Percentiles rank a stretch among this genome's conserved stretches.
Conservation (phyloP, 192 early-diverging fungal genomes). For the Dissophora ornata region DNA sequence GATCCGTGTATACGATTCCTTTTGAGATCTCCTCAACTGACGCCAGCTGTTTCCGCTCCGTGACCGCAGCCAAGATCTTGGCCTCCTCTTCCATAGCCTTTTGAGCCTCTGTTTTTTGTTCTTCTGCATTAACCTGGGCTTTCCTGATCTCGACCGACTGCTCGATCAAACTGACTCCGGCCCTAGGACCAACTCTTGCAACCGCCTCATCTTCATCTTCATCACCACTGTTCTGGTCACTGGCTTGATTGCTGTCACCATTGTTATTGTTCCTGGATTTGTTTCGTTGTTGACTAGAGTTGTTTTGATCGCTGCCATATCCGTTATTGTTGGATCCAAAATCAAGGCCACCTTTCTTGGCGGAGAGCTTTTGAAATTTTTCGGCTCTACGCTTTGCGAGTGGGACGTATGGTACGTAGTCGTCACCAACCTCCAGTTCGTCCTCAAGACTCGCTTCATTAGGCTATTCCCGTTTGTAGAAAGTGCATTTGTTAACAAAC, state of each 20-base stretch:
- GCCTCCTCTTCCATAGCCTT: conserved; percentile 85
- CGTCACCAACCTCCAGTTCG: conserved; percentile 52
- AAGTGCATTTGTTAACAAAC: not conserved
- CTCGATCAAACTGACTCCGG: conserved; percentile 83
- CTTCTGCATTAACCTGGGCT: conserved; percentile 42
- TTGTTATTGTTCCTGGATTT: conserved; percentile 51
- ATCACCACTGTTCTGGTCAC: conserved; percentile 45
- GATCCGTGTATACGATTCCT: conserved; percentile 86
- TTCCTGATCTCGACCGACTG: conserved; percentile 83
- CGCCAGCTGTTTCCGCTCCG: conserved; percentile 80
- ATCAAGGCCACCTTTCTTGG: conserved; percentile 36
- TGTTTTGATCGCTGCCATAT: conserved; percentile 54
- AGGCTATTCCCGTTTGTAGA: not conserved
- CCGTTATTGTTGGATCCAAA: conserved; percentile 38
- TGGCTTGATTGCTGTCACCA: conserved; percentile 57
- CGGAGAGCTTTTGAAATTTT: conserved; percentile 59
- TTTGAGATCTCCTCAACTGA: conserved; percentile 89
- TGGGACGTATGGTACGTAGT: conserved; percentile 85
- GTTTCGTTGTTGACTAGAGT: conserved; percentile 4
- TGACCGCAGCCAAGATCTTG: conserved; percentile 85
- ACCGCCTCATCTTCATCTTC: conserved; percentile 56
- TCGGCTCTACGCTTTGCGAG: conserved; percentile 71
- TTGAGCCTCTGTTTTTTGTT: conserved; percentile 80
- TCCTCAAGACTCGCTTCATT: conserved; percentile 30
- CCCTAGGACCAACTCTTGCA: conserved; percentile 63